A percentile compares a stretch with the other conserved stretches of the same genome.
phyloP scores from a whole-genome alignment of 192 early-diverging fungal genomes.

The Gigaspora rosea region DNA sequence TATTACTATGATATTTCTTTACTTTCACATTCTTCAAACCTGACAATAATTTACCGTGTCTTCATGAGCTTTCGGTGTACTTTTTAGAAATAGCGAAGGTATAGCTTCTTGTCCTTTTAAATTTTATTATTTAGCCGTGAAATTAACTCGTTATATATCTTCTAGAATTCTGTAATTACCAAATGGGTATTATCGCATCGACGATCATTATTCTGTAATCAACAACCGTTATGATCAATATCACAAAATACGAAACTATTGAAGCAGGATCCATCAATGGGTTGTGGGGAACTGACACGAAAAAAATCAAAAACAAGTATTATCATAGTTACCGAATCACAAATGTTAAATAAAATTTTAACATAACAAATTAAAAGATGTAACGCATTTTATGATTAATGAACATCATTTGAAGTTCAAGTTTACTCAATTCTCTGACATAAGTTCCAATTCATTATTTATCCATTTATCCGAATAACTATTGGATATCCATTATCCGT shows the following conservation, averaged over 20 bases:
- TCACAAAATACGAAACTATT: background rate
- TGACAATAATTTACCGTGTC: slow-evolving; percentile 5
- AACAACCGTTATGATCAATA: background rate
- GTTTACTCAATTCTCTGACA: too few relatives aligned
- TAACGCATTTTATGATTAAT: too few relatives aligned
- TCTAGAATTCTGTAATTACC: background rate
- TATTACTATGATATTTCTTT: slow-evolving; percentile 21
- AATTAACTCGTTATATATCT: background rate
- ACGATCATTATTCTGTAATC: background rate
- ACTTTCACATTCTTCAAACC: slow-evolving; percentile 15
- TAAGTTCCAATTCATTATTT: too few relatives aligned
- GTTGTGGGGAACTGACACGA: background rate
- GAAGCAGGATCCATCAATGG: background rate
- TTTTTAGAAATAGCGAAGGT: slow-evolving; percentile 15
- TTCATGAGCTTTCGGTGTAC: background rate
- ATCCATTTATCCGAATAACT: too few relatives aligned
- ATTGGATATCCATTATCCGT: too few relatives aligned
- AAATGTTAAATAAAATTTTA: too few relatives aligned
- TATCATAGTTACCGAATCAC: too few relatives aligned
- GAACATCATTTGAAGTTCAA: too few relatives aligned
- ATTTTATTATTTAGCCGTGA: background rate
- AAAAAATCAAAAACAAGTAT: too few relatives aligned
- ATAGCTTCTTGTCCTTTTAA: background rate
- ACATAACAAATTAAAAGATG: too few relatives aligned
- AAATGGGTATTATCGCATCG: slow-evolving; percentile 5